Evolutionary conservation across 1,139 yeast genomes (phyloP), one percentile per base, ranked within the genome.

Genomic region (Suhomyces coccinellae): DNA sequence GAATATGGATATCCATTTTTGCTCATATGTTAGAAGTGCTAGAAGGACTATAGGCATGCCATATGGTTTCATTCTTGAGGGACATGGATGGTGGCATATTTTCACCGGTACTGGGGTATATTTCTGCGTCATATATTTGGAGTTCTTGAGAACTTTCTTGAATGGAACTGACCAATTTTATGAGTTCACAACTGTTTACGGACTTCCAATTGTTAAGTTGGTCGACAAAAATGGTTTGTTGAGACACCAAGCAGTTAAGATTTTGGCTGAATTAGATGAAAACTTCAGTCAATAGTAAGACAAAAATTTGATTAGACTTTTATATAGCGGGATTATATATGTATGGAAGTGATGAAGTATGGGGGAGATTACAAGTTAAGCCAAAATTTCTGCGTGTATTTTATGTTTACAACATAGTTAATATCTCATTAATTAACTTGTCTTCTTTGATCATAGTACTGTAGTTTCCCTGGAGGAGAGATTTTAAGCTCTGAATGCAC

Each of bases 11-110:
- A 87, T 87, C 45, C 88, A 85, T 57, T 75, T 85, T 45, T 93
- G 99, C 62, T 61, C 74, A n/a, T 63, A 66, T 32, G 83, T 89
- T 66, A 78, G 86, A 42, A 53, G 67, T 7, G 62, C 81, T 33
- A 80, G 98, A 62, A 79, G 96, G 52, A 55, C 65, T 3, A 70
- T 77, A 60, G 96, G 96, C 2, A 78, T 90, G 71, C 98, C 98
- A 1, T 80, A 86, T 47, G 99, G 99, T 1, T 80, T 89, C 52
- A 54, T 93, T 10, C 73, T 93, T 33, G 99, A 93, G 62, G 87
- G 96, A 29, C 99, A 93, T 61, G 97, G 96, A 14, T 93, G 98
- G 98, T 93, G 99, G 99, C 99, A 93, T 62, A 70, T 88, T 28
- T 76, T 88, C 51, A 88, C 96, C 0, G 95, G 95, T 3, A 71